Evolutionary conservation across 2,329 filamentous ascomycete genomes (phyloP).

Genomic region (Davidsoniella australis): DNA sequence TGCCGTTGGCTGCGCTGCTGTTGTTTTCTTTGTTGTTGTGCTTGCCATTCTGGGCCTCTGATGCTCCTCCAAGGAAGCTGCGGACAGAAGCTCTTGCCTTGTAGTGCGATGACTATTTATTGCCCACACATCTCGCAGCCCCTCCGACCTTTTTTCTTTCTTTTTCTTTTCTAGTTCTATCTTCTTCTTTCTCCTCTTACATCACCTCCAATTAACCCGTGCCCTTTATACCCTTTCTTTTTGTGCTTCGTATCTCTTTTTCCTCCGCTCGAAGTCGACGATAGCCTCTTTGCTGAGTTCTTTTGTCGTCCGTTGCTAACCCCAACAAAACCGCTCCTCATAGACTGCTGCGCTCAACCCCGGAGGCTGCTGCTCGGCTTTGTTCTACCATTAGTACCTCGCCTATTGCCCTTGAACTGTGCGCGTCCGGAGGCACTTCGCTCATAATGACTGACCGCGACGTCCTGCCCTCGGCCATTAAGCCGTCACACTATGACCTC

Average conservation of each 20-base stretch:
- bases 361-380: constrained; percentile 11
- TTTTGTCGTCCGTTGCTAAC: neutral
- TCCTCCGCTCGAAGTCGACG: neutral
- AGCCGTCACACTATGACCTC: constrained; percentile 72
- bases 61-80: no score
- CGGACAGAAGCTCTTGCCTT: no score
- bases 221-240: neutral
- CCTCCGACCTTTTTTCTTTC: neutral
- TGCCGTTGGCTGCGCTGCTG: no score
- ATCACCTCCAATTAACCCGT: neutral
- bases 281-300: neutral
- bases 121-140: neutral
- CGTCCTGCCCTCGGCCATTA: constrained; percentile 46
- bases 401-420: constrained; percentile 15
- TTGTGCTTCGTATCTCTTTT: neutral
- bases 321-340: neutral
- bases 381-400: constrained; percentile 17
- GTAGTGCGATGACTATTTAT: no score
- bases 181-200: neutral
- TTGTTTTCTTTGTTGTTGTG: no score
- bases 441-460: constrained; percentile 40
- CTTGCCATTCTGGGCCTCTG: no score
- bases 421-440: constrained; percentile 12
- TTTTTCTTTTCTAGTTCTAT: neutral
- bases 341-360: constrained; percentile 4